Percentiles rank a stretch among this genome's conserved stretches.
phyloP scores from a whole-genome alignment of 345 rosid species.

The Gossypium herbaceum region DNA sequence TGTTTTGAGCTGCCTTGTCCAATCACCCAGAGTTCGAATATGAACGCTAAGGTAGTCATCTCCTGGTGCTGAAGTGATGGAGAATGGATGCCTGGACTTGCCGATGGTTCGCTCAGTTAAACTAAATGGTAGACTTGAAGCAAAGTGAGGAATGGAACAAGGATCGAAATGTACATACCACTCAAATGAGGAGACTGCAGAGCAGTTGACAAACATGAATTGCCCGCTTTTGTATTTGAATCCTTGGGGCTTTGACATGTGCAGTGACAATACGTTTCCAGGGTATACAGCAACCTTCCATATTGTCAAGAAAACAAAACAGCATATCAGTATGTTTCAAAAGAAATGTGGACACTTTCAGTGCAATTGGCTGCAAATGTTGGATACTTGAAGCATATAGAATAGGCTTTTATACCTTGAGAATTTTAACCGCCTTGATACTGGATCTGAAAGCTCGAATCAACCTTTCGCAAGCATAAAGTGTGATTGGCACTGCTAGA shows the following conservation, averaged over 20 bases:
- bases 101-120: not conserved
- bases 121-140: not conserved
- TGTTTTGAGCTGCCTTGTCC: constrained; percentile 73
- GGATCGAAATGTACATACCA: constrained; percentile 31
- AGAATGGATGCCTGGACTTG: constrained; percentile 73
- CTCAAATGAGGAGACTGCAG: constrained; percentile 79
- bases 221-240: constrained; percentile 91
- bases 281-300: constrained; percentile 74
- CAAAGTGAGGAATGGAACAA: not conserved
- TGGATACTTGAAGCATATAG: not conserved
- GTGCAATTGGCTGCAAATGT: not conserved
- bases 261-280: constrained; percentile 72
- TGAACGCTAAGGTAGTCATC: constrained; percentile 85
- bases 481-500: constrained; percentile 57
- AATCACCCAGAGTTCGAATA: constrained; percentile 79
- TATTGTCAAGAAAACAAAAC: not conserved
- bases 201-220: constrained; percentile 85
- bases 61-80: constrained; percentile 90
- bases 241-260: constrained; percentile 84
- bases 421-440: constrained; percentile 71
- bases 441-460: constrained; percentile 77
- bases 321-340: not conserved
- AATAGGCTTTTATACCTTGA: constrained; percentile 38
- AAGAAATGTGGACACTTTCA: not conserved
- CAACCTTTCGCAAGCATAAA: constrained; percentile 67